phyloP scores from a whole-genome alignment of 176 grass and related monocot genomes.

The Musa beccarii region DNA sequence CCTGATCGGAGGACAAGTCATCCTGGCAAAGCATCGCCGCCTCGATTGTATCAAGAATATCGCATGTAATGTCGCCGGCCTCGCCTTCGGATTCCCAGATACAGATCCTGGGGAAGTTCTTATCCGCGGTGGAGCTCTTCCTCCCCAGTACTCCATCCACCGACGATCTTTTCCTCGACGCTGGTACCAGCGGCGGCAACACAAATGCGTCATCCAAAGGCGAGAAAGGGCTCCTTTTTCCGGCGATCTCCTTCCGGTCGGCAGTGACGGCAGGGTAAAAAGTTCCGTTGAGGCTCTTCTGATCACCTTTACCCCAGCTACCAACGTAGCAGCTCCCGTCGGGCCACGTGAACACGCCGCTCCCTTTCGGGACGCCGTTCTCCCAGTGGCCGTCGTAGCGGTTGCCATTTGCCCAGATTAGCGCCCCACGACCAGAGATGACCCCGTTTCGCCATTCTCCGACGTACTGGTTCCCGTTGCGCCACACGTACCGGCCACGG shows the following conservation, averaged over 20 bases:
- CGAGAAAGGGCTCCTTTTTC: neutral
- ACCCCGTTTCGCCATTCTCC: constrained; percentile 83
- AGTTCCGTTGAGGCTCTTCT: constrained; percentile 53
- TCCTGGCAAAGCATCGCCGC: constrained; percentile 69
- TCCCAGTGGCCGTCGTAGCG: constrained; percentile 77
- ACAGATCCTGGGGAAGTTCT: constrained; percentile 76
- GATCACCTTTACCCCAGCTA: constrained; percentile 16
- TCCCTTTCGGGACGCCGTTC: constrained; percentile 25
- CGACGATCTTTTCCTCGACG: constrained; percentile 61
- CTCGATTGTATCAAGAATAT: constrained; percentile 77
- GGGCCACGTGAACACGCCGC: constrained; percentile 3
- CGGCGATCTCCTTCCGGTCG: constrained; percentile 17
- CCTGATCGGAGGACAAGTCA: constrained; percentile 25
- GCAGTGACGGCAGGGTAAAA: constrained; percentile 46
- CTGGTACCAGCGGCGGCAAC: neutral
- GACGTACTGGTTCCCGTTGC: constrained; percentile 88
- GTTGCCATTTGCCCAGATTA: constrained; percentile 88
- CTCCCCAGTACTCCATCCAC: constrained; percentile 38
- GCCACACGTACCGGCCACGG: constrained; percentile 83
- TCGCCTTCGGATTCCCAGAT: constrained; percentile 98
- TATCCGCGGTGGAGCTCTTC: constrained; percentile 24
- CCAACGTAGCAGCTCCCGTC: neutral
- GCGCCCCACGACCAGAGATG: constrained; percentile 57
- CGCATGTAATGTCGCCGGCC: constrained; percentile 91
- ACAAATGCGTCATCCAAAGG: neutral